These are phyloP conservation scores for Styphnolobium japonicum DNA, from an alignment of 306 rosid genomes.

Conservation along the genomic window DNA sequence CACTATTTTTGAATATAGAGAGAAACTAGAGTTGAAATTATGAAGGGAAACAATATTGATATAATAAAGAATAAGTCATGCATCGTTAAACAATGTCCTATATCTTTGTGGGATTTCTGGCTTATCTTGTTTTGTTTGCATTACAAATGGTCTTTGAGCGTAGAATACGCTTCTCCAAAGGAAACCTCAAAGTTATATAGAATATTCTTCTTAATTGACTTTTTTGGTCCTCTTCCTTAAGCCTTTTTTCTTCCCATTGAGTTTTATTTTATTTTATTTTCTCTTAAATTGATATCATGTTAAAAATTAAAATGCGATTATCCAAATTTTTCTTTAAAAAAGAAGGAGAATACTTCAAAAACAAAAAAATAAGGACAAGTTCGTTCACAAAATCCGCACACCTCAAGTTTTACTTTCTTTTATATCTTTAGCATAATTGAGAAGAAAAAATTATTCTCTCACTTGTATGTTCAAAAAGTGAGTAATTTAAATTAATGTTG, in stretches of 20 bases:
- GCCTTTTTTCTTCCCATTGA: not conserved
- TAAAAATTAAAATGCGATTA: too few species aligned
- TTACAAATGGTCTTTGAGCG: not conserved
- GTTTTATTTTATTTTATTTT: too few species aligned
- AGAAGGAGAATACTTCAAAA: too few species aligned
- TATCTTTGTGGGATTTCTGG: not conserved
- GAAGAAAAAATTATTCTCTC: too few species aligned
- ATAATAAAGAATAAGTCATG: not conserved
- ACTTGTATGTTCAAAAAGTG: too few species aligned
- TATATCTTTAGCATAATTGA: too few species aligned
- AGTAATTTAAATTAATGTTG: too few species aligned
- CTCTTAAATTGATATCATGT: too few species aligned
- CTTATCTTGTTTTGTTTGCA: not conserved
- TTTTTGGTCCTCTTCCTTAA: not conserved
- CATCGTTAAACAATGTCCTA: not conserved
- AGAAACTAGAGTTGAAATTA: not conserved
- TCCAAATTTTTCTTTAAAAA: too few species aligned
- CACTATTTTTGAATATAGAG: not conserved
- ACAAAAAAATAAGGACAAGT: too few species aligned
- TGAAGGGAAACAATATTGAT: not conserved
- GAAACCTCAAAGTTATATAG: not conserved
- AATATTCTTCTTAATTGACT: not conserved
- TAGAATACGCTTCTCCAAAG: constrained; percentile 3
- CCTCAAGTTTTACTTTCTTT: too few species aligned
- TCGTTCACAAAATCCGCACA: too few species aligned